phyloP scores from a whole-genome alignment of 2,329 filamentous ascomycete species.

The Hypoxylon sp. region DNA sequence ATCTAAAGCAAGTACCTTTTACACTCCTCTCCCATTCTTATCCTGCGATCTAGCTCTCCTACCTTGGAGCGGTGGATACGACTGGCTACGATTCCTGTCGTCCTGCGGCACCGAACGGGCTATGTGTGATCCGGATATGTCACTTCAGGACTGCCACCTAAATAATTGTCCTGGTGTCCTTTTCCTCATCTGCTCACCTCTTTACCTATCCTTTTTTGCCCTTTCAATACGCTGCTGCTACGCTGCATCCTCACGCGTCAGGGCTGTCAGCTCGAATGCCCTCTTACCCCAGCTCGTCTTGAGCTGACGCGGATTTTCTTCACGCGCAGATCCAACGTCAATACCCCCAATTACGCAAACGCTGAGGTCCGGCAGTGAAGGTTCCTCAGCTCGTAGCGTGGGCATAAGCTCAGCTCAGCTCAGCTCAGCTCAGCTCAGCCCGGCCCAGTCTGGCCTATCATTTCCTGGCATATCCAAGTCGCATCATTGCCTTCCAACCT shows the following conservation, averaged over 20 bases:
- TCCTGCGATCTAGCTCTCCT: no score
- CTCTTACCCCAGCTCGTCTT: background rate
- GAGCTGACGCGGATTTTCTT: background rate
- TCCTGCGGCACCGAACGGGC: constrained; percentile 7
- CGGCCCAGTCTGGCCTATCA: background rate
- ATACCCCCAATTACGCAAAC: background rate
- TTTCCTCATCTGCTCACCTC: constrained; percentile 3
- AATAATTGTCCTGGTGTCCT: constrained; percentile 20
- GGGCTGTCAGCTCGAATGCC: background rate
- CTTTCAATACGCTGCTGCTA: constrained; percentile 2
- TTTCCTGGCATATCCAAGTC: background rate
- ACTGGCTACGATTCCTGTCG: constrained; percentile 2
- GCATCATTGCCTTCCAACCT: background rate
- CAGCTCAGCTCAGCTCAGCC: constrained; percentile 3
- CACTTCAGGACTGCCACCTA: constrained; percentile 4
- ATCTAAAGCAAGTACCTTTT: background rate
- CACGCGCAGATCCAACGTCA: background rate
- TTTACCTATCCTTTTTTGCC: constrained; percentile 1
- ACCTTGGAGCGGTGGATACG: background rate
- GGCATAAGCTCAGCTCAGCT: constrained; percentile 4
- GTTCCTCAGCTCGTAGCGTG: background rate
- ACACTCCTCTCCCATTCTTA: background rate
- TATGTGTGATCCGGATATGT: constrained; percentile 3
- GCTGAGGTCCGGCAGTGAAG: background rate
- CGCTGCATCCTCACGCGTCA: background rate